A percentile compares a stretch with the other conserved stretches of the same genome.
phyloP scores from a whole-genome alignment of 495 filamentous ascomycete genomes.

The Aspergillus biplanus region DNA sequence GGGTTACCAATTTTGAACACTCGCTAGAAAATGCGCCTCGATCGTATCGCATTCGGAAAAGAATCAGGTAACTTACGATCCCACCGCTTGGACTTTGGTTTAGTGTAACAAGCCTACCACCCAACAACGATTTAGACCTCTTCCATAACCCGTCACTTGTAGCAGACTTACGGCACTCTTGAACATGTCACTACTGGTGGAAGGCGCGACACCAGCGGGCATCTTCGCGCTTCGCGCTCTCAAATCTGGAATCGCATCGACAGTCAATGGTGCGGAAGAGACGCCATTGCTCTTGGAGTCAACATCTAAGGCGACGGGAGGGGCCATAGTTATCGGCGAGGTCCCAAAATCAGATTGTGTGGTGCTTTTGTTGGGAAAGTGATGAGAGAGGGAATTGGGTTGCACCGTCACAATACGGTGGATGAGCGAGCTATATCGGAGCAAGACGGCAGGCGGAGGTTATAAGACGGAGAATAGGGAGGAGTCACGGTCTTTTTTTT shows the following conservation, averaged over 20 bases:
- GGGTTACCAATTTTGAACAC: slow-evolving; percentile 25
- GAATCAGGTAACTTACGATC: slow-evolving; percentile 64
- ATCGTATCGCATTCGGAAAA: neutral
- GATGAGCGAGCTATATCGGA: neutral
- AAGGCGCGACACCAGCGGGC: slow-evolving; percentile 75
- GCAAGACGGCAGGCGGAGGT: neutral
- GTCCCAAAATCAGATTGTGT: neutral
- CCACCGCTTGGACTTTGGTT: slow-evolving; percentile 81
- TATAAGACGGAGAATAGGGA: neutral
- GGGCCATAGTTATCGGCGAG: slow-evolving; percentile 35
- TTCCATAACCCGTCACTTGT: neutral
- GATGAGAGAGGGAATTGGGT: too few relatives aligned
- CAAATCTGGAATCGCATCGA: slow-evolving; percentile 69
- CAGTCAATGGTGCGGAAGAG: slow-evolving; percentile 61
- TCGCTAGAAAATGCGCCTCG: neutral
- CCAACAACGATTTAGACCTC: slow-evolving; percentile 9
- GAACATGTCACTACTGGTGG: slow-evolving; percentile 79
- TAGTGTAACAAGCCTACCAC: slow-evolving; percentile 56
- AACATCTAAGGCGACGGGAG: slow-evolving; percentile 46
- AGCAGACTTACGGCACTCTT: slow-evolving; percentile 63
- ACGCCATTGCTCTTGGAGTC: slow-evolving; percentile 42
- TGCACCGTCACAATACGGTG: neutral
- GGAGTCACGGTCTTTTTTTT: slow-evolving; percentile 13
- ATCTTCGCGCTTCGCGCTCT: slow-evolving; percentile 70
- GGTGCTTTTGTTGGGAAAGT: neutral